These are phyloP conservation scores for Bombardia bombarda DNA, from an alignment of 495 filamentous ascomycete genomes.

Conservation along the genomic window DNA sequence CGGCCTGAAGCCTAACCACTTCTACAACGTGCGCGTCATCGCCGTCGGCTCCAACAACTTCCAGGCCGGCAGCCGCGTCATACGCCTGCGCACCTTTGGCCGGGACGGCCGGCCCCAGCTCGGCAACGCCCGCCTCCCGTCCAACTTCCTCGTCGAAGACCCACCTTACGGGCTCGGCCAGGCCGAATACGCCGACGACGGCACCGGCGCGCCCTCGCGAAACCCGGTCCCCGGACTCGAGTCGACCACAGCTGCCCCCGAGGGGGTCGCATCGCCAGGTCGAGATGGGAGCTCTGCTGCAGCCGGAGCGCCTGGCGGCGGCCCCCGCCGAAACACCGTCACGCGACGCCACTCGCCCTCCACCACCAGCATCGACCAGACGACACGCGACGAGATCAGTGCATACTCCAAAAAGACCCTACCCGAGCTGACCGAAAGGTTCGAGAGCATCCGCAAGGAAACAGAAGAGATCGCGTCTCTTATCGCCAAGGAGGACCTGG, in stretches of 20 bases:
- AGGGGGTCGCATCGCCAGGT: constrained; percentile 43
- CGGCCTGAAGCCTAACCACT: constrained; percentile 74
- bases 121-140: constrained; percentile 43
- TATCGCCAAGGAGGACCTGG: constrained; percentile 56
- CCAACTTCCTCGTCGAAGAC: constrained; percentile 44
- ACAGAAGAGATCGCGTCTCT: constrained; percentile 50
- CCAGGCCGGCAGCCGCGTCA: constrained; percentile 75
- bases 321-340: constrained; percentile 56
- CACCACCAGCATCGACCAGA: constrained; percentile 50
- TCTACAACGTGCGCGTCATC: constrained; percentile 87
- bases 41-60: constrained; percentile 85
- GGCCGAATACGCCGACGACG: constrained; percentile 28
- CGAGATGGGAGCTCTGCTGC: constrained; percentile 53
- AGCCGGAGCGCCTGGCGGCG: too few species aligned
- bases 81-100: constrained; percentile 65
- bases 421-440: constrained; percentile 56
- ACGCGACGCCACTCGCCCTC: constrained; percentile 73
- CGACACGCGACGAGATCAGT: constrained; percentile 31
- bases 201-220: constrained; percentile 27
- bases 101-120: constrained; percentile 47
- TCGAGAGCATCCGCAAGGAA: constrained; percentile 65
- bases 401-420: constrained; percentile 37
- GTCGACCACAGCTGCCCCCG: constrained; percentile 45
- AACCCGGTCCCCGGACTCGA: constrained; percentile 42
- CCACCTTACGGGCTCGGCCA: constrained; percentile 31